phyloP scores from a whole-genome alignment of 164 flowering plant genomes.

The Hamamelis virginiana region DNA sequence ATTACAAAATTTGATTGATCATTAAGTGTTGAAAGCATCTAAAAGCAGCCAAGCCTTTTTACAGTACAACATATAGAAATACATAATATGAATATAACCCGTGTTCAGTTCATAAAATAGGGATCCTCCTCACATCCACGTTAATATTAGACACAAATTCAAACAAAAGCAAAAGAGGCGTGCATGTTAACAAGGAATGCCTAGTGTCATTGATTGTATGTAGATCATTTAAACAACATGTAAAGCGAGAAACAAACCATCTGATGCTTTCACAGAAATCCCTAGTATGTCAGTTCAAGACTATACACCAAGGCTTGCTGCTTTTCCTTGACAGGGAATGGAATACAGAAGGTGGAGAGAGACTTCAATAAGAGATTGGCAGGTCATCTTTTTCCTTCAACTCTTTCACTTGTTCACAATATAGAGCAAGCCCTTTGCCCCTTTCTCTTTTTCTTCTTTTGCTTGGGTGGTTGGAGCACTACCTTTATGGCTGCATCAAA shows the following conservation, averaged over 20 bases:
- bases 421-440: slow-evolving; percentile 48
- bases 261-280: slow-evolving; percentile 19
- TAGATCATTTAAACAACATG: slow-evolving; percentile 1
- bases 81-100: too few species aligned
- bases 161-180: slow-evolving; percentile 3
- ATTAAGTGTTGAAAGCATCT: too few species aligned
- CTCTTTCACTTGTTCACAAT: slow-evolving; percentile 30
- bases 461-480: slow-evolving; percentile 69
- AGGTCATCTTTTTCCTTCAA: slow-evolving; percentile 6
- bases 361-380: slow-evolving; percentile 7
- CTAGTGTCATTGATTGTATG: slow-evolving; percentile 6
- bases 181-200: slow-evolving; percentile 17
- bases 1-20: too few species aligned
- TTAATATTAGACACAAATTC: background rate
- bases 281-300: slow-evolving; percentile 30
- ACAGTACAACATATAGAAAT: too few species aligned
- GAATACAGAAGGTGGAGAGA: background rate
- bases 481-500: slow-evolving; percentile 72
- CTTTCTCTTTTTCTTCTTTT: slow-evolving; percentile 57
- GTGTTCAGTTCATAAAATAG: too few species aligned
- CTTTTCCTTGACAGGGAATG: slow-evolving; percentile 6
- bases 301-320: slow-evolving; percentile 27
- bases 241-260: slow-evolving; percentile 11
- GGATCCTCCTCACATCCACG: too few species aligned
- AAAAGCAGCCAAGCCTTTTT: too few species aligned